Evolutionary conservation across 306 rosid species (phyloP), one percentile per base, ranked within the genome.

Genomic region (Medicago truncatula): DNA sequence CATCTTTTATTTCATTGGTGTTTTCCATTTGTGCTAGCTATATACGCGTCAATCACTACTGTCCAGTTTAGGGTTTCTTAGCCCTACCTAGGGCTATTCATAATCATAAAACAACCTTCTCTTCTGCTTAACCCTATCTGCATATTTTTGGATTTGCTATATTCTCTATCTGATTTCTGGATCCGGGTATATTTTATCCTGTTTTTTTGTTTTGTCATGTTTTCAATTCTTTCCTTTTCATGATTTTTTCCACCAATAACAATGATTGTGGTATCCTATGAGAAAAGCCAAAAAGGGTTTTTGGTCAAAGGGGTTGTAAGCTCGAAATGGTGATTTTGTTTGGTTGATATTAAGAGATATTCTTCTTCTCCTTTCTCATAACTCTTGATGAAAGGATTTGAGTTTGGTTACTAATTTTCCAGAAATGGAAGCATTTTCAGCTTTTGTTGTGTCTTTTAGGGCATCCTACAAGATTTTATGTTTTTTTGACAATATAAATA

Each of bases 21-120:
- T 44, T 65, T 76, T 76, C 65, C 75, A 58, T 70, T 68, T 69
- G 66, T 53, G 49, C 52, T 13, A 61, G 21, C 4, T 60, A 20
- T 3, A 17, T 56, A 56, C 13, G 31, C 31, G 31, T 56, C 20
- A 61, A 60, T 2, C 43, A 60, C 25, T 28, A 61, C 3, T 60
- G 61, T 3, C 44, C 76, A 71, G 75, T 59, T 10, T 79, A 65
- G 84, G 84, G 87, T 79, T 83, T 64, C 76, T 66, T 0, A 58
- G 0, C 38, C 38, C 64, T 58, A 58, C 64, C 64, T 58, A 58
- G 64, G 39, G 38, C 15, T 9, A 10, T 23, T 56, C 61, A 56
- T 56, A 28, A 9, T 56, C 21, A 20, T 21, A 53, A 53, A 13
- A 47, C 3, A 60, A 63, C 20, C 69, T 28, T 20, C 65, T 59